Conservation (phyloP, 441 rosid species). For the Bocquillonia castaneifolia region DNA sequence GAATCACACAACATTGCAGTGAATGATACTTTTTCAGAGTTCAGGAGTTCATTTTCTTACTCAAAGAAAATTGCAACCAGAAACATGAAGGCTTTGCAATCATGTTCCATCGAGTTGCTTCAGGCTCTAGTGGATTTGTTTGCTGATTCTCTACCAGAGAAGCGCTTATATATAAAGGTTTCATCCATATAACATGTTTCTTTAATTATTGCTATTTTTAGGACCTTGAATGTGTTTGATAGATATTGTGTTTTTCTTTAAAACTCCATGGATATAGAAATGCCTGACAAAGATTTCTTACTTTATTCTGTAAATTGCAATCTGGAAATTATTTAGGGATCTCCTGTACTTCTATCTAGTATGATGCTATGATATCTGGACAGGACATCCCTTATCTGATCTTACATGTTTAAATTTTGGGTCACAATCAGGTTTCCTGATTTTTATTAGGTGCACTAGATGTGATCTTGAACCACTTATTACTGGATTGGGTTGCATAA, state of each 20-base stretch:
- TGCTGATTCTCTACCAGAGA: constrained; percentile 44
- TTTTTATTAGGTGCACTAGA: background rate
- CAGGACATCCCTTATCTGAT: background rate
- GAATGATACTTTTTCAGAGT: constrained; percentile 35
- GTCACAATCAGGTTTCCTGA: background rate
- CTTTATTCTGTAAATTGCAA: background rate
- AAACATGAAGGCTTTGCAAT: constrained; percentile 65
- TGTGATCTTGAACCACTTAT: constrained; percentile 2
- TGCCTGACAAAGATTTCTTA: too few relatives aligned
- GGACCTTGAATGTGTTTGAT: background rate
- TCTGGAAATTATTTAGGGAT: background rate
- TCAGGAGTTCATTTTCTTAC: constrained; percentile 36
- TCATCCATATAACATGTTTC: constrained; percentile 6
- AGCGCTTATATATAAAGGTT: constrained; percentile 67
- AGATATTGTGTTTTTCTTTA: background rate
- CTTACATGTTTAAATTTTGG: background rate
- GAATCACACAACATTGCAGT: constrained; percentile 26
- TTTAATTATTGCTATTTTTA: background rate
- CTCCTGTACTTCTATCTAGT: background rate
- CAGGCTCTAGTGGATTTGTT: constrained; percentile 57
- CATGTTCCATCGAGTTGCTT: constrained; percentile 64
- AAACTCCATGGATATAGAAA: too few relatives aligned
- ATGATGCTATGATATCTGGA: background rate
- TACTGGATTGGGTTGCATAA: background rate
- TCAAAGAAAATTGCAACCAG: constrained; percentile 62